phyloP scores from a whole-genome alignment of 164 flowering plant species.

The Taxillus chinensis region DNA sequence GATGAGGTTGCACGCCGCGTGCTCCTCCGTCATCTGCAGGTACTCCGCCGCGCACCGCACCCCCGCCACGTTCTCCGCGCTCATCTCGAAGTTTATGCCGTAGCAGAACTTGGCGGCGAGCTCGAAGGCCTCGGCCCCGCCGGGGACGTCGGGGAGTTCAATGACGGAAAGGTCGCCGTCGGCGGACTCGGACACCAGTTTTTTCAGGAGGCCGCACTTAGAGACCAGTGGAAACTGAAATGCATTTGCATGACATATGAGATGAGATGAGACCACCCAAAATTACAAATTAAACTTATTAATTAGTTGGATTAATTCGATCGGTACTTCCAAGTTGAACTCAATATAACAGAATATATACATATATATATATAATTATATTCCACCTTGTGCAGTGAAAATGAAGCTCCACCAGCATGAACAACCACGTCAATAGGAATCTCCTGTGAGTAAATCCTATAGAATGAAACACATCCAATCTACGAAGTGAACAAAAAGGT shows the following conservation, averaged over 20 bases:
- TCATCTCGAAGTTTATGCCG: slow-evolving; percentile 83
- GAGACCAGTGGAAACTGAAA: slow-evolving; percentile 89
- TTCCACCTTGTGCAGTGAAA: slow-evolving; percentile 80
- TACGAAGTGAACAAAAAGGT: no score
- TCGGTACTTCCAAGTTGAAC: no score
- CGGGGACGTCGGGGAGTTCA: slow-evolving; percentile 61
- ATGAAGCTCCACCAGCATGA: slow-evolving; percentile 54
- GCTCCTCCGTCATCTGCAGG: slow-evolving; percentile 92
- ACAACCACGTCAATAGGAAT: slow-evolving; percentile 77
- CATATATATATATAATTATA: neutral
- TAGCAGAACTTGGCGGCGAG: slow-evolving; percentile 88
- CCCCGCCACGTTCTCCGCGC: slow-evolving; percentile 63
- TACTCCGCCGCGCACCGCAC: slow-evolving; percentile 83
- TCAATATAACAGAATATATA: no score
- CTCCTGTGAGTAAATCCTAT: slow-evolving; percentile 94
- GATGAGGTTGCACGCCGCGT: slow-evolving; percentile 63
- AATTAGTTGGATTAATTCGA: no score
- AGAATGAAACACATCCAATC: slow-evolving; percentile 5
- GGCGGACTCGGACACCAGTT: slow-evolving; percentile 57
- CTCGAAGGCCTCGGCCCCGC: slow-evolving; percentile 82
- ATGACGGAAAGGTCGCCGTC: slow-evolving; percentile 46
- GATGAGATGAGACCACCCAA: no score
- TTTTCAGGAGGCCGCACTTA: slow-evolving; percentile 75
- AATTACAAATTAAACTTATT: no score
- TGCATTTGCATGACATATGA: no score